Evolutionary conservation across 2,329 filamentous ascomycete genomes (phyloP).

Genomic region (Aspergillus candidus): DNA sequence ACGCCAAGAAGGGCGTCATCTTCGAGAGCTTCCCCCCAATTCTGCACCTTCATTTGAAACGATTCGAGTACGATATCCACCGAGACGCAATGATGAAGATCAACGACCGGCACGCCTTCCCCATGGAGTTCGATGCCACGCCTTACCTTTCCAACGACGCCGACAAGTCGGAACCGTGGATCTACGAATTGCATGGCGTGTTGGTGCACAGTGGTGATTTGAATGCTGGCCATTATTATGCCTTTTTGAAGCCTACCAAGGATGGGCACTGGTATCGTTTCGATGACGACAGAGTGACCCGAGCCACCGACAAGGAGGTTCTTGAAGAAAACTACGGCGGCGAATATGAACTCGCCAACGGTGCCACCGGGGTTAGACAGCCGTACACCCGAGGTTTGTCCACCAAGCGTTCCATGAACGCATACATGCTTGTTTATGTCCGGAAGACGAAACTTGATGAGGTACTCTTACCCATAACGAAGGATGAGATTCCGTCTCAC

Average conservation of each 20-base stretch:
- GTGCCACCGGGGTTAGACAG: conserved; percentile 53
- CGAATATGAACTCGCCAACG: conserved; percentile 61
- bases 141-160: conserved; percentile 83
- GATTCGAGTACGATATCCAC: conserved; percentile 96
- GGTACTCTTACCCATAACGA: conserved; percentile 69
- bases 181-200: conserved; percentile 89
- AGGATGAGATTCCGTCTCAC: conserved; percentile 73
- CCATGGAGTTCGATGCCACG: conserved; percentile 54
- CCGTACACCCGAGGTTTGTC: conserved; percentile 60
- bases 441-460: conserved; percentile 78
- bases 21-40: conserved; percentile 94
- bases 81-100: conserved; percentile 99
- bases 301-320: conserved; percentile 82
- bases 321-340: conserved; percentile 96
- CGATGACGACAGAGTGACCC: conserved; percentile 95
- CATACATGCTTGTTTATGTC: conserved; percentile 98
- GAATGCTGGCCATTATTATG: conserved; percentile 97
- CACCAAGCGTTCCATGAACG: conserved; percentile 69
- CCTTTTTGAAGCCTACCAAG: conserved; percentile 88
- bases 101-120: conserved; percentile 46
- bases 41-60: conserved; percentile 88
- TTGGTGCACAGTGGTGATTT: conserved; percentile 94
- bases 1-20: conserved; percentile 96
- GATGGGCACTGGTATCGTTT: conserved; percentile 95
- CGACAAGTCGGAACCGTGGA: conserved; percentile 81